These are phyloP conservation scores for Cercophora newfieldiana DNA, from an alignment of 495 filamentous ascomycete genomes.

Conservation along the genomic window DNA sequence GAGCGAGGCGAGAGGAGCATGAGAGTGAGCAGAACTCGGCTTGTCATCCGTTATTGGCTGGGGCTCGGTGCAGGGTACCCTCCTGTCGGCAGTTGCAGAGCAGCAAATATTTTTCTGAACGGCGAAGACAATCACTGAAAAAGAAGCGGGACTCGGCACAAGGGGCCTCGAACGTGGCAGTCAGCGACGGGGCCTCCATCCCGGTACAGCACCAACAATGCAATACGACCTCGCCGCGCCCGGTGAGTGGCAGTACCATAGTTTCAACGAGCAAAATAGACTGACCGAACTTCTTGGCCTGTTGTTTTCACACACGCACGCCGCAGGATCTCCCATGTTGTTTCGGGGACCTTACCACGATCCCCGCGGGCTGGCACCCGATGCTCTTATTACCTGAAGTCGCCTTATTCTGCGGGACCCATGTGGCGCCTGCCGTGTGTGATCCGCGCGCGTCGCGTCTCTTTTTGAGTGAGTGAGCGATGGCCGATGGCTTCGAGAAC, in stretches of 20 bases:
- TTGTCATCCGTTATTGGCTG: not conserved
- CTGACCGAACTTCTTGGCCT: not conserved
- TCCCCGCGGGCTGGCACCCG: too few relatives aligned
- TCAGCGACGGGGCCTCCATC: not conserved
- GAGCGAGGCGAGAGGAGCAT: not conserved
- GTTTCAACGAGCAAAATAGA: not conserved
- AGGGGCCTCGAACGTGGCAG: not conserved
- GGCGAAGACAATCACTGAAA: not conserved
- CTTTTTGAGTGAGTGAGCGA: not conserved
- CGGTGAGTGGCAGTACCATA: not conserved
- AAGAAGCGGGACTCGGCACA: not conserved
- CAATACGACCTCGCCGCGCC: not conserved
- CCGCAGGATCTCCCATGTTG: not conserved
- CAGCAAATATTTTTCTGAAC: not conserved
- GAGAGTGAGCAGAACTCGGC: not conserved
- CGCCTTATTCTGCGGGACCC: not conserved
- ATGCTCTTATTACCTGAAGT: not conserved
- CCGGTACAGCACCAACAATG: not conserved
- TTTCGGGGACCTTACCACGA: not conserved
- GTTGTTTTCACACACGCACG: not conserved
- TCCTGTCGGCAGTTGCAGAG: conserved; percentile 1
- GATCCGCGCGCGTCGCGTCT: conserved; percentile 1
- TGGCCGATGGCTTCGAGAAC: not conserved
- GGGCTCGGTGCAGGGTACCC: not conserved
- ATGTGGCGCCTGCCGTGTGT: not conserved